These are phyloP conservation scores for Suillus variegatus DNA, from an alignment of 768 basidiomycete species.

Conservation along the genomic window DNA sequence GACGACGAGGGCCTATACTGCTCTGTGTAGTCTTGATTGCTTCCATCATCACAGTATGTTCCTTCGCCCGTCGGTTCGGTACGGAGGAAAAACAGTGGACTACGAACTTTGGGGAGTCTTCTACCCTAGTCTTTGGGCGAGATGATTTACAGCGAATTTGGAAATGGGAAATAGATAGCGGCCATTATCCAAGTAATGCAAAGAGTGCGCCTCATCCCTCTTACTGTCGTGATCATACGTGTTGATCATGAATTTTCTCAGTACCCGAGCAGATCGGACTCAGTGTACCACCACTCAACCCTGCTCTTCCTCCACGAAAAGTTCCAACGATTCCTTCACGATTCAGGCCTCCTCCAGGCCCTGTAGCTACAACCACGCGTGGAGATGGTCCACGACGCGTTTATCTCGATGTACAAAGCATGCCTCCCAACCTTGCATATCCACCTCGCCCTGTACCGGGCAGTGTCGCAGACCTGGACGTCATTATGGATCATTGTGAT, in stretches of 20 bases:
- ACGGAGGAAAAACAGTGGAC: conserved; percentile 66
- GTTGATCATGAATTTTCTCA: conserved; percentile 29
- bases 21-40: conserved; percentile 48
- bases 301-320: conserved; percentile 65
- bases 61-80: conserved; percentile 61
- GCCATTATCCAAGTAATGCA: conserved; percentile 88
- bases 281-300: conserved; percentile 60
- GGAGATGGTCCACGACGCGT: conserved; percentile 78
- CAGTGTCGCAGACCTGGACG: conserved; percentile 86
- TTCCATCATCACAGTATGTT: conserved; percentile 56
- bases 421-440: conserved; percentile 68
- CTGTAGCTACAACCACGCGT: conserved; percentile 55
- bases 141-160: conserved; percentile 89
- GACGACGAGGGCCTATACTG: conserved; percentile 55
- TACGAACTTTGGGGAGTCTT: conserved; percentile 54
- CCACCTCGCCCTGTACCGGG: conserved; percentile 87
- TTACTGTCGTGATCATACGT: neutral
- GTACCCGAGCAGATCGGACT: conserved; percentile 74
- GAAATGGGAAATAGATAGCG: conserved; percentile 93
- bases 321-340: conserved; percentile 47
- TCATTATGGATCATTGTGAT: conserved; percentile 90
- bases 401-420: conserved; percentile 71
- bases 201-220: conserved; percentile 53
- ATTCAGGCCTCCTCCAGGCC: conserved; percentile 46
- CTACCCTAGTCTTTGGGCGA: conserved; percentile 73